phyloP scores from a whole-genome alignment of 2,329 filamentous ascomycete genomes.

The Fusarium irregulare region DNA sequence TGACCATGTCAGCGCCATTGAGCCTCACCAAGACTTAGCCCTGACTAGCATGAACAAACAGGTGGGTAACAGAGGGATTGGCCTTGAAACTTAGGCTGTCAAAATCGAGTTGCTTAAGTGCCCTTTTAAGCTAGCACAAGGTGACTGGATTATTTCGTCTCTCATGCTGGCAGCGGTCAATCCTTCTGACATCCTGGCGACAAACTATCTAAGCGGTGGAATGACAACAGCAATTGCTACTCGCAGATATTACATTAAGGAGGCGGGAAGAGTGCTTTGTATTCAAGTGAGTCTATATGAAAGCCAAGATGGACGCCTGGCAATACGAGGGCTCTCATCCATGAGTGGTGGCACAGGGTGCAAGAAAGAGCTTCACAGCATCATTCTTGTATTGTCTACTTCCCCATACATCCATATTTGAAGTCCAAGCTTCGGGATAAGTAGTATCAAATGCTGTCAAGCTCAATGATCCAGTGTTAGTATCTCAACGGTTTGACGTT shows the following conservation, averaged over 20 bases:
- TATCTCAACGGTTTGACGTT: not conserved
- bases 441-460: not conserved
- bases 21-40: conserved; percentile 11
- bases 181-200: not conserved
- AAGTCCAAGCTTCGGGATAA: not conserved
- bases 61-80: too few relatives aligned
- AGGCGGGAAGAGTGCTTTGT: not conserved
- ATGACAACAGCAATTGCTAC: not conserved
- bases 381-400: not conserved
- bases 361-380: not conserved
- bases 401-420: too few relatives aligned
- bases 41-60: not conserved
- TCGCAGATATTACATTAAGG: not conserved
- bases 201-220: not conserved
- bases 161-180: not conserved
- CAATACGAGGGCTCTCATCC: not conserved
- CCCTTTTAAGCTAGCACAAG: not conserved
- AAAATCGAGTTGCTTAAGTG: too few relatives aligned
- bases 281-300: not conserved
- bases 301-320: not conserved
- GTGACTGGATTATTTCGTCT: not conserved
- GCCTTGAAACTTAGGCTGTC: too few relatives aligned
- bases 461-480: not conserved
- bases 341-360: not conserved
- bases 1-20: not conserved